Evolutionary conservation across 2,329 filamentous ascomycete genomes (phyloP), one percentile per base, ranked within the genome.

Genomic region (Zymoseptoria passerinii): DNA sequence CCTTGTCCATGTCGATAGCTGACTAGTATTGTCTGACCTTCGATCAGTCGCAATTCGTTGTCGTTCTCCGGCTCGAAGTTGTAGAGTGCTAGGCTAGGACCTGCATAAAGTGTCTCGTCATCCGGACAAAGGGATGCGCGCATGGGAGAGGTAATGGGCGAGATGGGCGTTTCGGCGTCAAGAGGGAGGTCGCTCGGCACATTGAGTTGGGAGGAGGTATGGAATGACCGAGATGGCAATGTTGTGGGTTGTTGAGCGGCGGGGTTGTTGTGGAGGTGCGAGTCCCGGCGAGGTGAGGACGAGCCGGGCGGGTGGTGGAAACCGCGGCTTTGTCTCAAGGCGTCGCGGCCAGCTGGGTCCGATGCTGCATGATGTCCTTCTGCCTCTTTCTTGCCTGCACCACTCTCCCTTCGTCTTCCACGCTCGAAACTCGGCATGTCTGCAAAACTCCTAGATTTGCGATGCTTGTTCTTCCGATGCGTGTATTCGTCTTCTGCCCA

Each of bases 31-130:
- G 96, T 90, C 70, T 99, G 94, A 5, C 94, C 94, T 75, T 99
- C 94, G 0, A 90, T 86, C 52, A 99, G 78, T 3, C 91, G 90
- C 58, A 99, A 78, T 74, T 99, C 94, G 71, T 97, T 99, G 72
- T 96, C 91, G 72, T 97, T 96, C 74, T 97, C 92, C 29, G 92
- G 84, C 66, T 86, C 86, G 75, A 99, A 99, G 71, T 96, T 92
- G 71, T 96, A 99, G 20, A 99, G 79, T 6, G 94, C 94, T 28
- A 99, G 90, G 9, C 91, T 92, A 72, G 95, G 96, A 53, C 94
- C 94, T 70, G 96, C 92, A 83, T 96, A 96, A 73, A 97, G 91
- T 75, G 97, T 92, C 72, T 97, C 94, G 53, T 73, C 71, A 48
- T 94, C 90, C 3, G 84, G 89, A 84, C 70, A 66, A 54, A 70